A percentile compares a stretch with the other conserved stretches of the same genome.
These are phyloP conservation scores for Pilatotrama ljubarskyi DNA, from an alignment of 768 basidiomycete species.

Conservation along the genomic window DNA sequence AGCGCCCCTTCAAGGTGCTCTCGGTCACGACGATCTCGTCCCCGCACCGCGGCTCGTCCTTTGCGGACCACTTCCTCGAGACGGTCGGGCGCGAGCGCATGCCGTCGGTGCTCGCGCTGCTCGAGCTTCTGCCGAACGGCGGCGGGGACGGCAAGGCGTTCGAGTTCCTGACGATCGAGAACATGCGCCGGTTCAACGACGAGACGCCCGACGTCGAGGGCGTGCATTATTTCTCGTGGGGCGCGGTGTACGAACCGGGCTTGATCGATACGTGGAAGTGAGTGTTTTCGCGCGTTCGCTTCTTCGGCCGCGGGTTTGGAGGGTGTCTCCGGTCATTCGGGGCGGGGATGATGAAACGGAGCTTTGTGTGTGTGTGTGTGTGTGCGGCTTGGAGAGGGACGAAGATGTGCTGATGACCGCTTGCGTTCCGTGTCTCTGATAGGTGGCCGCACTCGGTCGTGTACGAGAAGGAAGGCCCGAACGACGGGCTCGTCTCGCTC, in stretches of 20 bases:
- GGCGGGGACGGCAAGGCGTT: slow-evolving; percentile 96
- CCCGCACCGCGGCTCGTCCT: slow-evolving; percentile 91
- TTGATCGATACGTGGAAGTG: slow-evolving; percentile 87
- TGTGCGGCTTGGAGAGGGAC: no score
- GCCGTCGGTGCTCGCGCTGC: slow-evolving; percentile 67
- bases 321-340: not conserved
- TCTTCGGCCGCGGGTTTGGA: not conserved
- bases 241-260: slow-evolving; percentile 86
- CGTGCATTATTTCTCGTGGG: slow-evolving; percentile 94
- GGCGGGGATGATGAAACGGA: not conserved
- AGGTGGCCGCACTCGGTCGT: slow-evolving; percentile 79
- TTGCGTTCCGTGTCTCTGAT: not conserved
- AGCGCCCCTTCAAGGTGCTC: slow-evolving; percentile 76
- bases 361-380: not conserved
- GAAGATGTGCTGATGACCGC: not conserved
- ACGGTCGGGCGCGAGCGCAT: slow-evolving; percentile 67
- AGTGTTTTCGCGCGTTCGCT: slow-evolving; percentile 23
- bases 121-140: slow-evolving; percentile 86
- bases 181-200: slow-evolving; percentile 89
- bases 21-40: slow-evolving; percentile 94
- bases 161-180: slow-evolving; percentile 77
- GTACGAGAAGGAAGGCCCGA: slow-evolving; percentile 84
- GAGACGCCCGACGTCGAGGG: slow-evolving; percentile 75
- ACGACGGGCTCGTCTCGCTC: slow-evolving; percentile 92
- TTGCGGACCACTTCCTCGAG: slow-evolving; percentile 87